Percentiles rank a stretch among this genome's conserved stretches.
Evolutionary conservation across 192 early-diverging fungal genomes (phyloP).

Genomic region (Umbelopsis isabellina): DNA sequence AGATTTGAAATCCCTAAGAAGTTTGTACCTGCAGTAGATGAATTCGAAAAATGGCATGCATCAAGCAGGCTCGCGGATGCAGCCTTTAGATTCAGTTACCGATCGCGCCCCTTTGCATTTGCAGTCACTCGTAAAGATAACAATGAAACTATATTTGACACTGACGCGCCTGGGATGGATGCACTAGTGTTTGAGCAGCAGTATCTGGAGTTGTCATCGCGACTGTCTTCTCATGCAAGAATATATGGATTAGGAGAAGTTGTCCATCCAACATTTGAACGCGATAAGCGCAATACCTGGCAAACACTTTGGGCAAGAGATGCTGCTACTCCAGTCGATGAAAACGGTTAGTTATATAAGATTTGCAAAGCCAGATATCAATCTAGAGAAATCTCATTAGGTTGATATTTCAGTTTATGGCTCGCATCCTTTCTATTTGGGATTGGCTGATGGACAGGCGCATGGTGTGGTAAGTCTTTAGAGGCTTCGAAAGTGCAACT

Average conservation of each 20-base stretch:
- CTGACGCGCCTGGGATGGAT: conserved; percentile 25
- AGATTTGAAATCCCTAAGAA: conserved; percentile 2
- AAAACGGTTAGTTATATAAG: neutral
- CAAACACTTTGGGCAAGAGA: conserved; percentile 38
- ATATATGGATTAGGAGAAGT: conserved; percentile 74
- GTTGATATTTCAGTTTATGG: conserved; percentile 51
- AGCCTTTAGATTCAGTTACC: conserved; percentile 29
- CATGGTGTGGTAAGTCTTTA: conserved; percentile 40
- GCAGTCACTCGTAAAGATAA: conserved; percentile 40
- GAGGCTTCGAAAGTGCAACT: neutral
- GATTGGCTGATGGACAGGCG: conserved; percentile 52
- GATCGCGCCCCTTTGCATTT: conserved; percentile 47
- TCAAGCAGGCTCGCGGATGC: conserved; percentile 2
- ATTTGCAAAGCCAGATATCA: neutral
- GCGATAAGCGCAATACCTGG: conserved; percentile 19
- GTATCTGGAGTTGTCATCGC: conserved; percentile 65
- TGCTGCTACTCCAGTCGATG: conserved; percentile 11
- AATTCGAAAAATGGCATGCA: conserved; percentile 6
- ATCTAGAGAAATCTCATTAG: neutral
- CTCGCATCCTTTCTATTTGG: conserved; percentile 67
- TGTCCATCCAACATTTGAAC: neutral
- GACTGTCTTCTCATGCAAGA: conserved; percentile 56
- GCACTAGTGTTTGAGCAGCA: conserved; percentile 66
- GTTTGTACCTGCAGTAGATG: conserved; percentile 6
- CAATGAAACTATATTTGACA: conserved; percentile 45